phyloP scores from a whole-genome alignment of 1,284 basidiomycete species.

The Tilletiopsis washingtonensis region DNA sequence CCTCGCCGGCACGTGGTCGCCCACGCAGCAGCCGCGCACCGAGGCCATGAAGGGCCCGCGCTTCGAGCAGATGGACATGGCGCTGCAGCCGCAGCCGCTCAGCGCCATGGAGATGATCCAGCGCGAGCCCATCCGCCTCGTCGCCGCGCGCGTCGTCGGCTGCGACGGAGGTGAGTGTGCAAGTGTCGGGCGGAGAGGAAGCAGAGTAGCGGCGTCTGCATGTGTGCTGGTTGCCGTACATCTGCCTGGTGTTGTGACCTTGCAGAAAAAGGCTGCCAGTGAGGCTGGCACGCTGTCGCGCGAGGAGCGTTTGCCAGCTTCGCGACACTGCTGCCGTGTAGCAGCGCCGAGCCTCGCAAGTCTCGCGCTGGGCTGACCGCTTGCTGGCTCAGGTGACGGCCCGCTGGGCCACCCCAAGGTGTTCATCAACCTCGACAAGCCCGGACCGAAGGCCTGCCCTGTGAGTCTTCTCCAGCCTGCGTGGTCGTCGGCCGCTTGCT shows the following conservation, averaged over 20 bases:
- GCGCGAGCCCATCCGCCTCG: slow-evolving; percentile 73
- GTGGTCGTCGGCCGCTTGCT: too few relatives aligned
- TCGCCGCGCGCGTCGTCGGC: slow-evolving; percentile 70
- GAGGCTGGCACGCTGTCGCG: too few relatives aligned
- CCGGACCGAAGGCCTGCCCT: slow-evolving; percentile 41
- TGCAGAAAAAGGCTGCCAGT: neutral
- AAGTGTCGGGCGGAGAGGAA: too few relatives aligned
- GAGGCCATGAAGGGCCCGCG: slow-evolving; percentile 58
- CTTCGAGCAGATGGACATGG: slow-evolving; percentile 83
- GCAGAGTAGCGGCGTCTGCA: neutral
- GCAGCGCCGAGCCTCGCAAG: too few relatives aligned
- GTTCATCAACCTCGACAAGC: slow-evolving; percentile 70
- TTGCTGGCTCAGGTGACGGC: slow-evolving; percentile 82
- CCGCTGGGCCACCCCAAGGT: slow-evolving; percentile 93
- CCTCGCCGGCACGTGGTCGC: slow-evolving; percentile 34
- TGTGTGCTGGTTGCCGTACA: neutral
- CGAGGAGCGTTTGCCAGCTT: too few relatives aligned
- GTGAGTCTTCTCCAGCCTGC: too few relatives aligned
- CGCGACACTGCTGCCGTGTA: too few relatives aligned
- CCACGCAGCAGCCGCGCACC: slow-evolving; percentile 53
- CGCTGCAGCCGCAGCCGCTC: slow-evolving; percentile 77
- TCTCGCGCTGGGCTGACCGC: too few relatives aligned
- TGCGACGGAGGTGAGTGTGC: slow-evolving; percentile 65
- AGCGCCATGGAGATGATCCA: slow-evolving; percentile 84
- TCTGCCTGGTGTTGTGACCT: neutral